Percentiles rank a stretch among this genome's conserved stretches.
These are phyloP conservation scores for Umbelopsis vinacea DNA, from an alignment of 192 early-diverging fungal species.

Conservation along the genomic window DNA sequence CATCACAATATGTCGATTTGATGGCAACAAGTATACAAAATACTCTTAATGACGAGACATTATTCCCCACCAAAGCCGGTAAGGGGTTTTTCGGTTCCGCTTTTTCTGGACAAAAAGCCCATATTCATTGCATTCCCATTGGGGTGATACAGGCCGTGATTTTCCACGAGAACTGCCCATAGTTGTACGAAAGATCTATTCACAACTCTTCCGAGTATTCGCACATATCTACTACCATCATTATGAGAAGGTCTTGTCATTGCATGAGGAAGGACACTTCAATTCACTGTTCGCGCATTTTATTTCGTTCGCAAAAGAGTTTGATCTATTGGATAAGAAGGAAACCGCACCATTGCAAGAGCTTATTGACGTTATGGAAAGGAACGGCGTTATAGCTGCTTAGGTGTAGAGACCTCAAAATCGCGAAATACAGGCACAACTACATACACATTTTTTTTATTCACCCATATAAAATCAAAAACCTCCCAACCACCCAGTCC, in stretches of 20 bases:
- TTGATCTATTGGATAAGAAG: slow-evolving; percentile 92
- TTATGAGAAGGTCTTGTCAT: slow-evolving; percentile 82
- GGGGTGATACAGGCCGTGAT: slow-evolving; percentile 63
- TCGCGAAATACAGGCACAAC: too few species aligned
- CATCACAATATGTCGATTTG: slow-evolving; percentile 96
- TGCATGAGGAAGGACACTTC: slow-evolving; percentile 86
- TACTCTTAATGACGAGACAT: slow-evolving; percentile 83
- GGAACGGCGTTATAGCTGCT: slow-evolving; percentile 34
- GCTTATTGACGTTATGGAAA: slow-evolving; percentile 61
- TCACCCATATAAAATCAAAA: not conserved
- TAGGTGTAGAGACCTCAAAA: not conserved
- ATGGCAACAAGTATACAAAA: slow-evolving; percentile 87
- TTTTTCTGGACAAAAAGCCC: not conserved
- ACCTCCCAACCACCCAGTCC: not conserved
- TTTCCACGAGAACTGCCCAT: slow-evolving; percentile 82
- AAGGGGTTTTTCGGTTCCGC: slow-evolving; percentile 17
- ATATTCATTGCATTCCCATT: not conserved
- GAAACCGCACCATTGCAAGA: slow-evolving; percentile 83
- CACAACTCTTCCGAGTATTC: slow-evolving; percentile 87
- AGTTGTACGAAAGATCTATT: slow-evolving; percentile 75
- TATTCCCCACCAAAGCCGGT: slow-evolving; percentile 95
- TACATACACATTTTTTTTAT: not conserved
- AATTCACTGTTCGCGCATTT: slow-evolving; percentile 98
- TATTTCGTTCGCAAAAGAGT: slow-evolving; percentile 89
- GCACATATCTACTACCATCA: slow-evolving; percentile 94